Conservation (phyloP, 306 rosid species). For the Heteromeles arbutifolia region DNA sequence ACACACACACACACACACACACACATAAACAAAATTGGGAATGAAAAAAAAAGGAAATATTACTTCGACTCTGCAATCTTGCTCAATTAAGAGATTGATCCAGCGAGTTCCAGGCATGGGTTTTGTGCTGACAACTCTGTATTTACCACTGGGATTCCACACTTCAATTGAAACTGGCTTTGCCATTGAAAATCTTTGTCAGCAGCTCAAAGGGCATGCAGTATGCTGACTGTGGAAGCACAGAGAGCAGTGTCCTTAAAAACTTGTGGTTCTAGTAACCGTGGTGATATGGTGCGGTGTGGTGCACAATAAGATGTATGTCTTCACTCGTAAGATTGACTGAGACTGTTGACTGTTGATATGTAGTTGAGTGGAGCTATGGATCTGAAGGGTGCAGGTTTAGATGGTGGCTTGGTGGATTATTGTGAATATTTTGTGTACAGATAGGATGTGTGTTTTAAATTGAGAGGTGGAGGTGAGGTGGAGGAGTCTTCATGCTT, state of each 20-base stretch:
- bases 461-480: too few relatives aligned
- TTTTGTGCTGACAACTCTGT: slow-evolving; percentile 95
- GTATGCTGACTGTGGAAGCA: background rate
- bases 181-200: slow-evolving; percentile 50
- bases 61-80: slow-evolving; percentile 93
- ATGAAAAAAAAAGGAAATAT: background rate
- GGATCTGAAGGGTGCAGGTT: background rate
- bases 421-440: too few relatives aligned
- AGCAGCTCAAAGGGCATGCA: background rate
- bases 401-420: background rate
- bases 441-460: too few relatives aligned
- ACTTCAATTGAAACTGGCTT: slow-evolving; percentile 85
- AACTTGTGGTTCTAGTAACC: slow-evolving; percentile 1
- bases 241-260: background rate
- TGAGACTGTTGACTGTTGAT: slow-evolving; percentile 1
- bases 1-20: too few relatives aligned
- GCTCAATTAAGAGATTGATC: slow-evolving; percentile 87
- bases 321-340: background rate
- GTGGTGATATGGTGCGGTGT: slow-evolving; percentile 16
- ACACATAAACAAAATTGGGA: background rate
- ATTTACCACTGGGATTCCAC: slow-evolving; percentile 91
- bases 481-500: slow-evolving; percentile 15
- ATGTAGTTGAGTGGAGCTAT: background rate
- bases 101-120: slow-evolving; percentile 99
- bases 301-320: background rate